Percentiles rank a stretch among this genome's conserved stretches.
phyloP scores from a whole-genome alignment of 441 rosid species.

The Syzygium syzygioides region DNA sequence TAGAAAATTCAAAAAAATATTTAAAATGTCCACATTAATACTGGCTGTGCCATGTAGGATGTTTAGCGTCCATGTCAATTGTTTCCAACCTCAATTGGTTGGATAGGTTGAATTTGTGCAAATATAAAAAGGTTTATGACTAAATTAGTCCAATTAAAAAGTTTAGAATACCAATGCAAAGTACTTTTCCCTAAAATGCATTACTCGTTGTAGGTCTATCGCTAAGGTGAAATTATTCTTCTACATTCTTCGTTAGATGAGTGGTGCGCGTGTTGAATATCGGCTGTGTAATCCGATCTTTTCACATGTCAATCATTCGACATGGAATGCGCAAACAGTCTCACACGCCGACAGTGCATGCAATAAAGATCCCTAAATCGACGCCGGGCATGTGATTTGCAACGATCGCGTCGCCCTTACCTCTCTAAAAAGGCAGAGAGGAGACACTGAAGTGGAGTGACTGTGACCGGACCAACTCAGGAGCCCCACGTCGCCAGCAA shows the following conservation, averaged over 20 bases:
- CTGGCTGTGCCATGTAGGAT: too few species aligned
- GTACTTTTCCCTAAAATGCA: background rate
- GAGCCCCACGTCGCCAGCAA: background rate
- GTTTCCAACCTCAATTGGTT: too few species aligned
- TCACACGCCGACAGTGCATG: background rate
- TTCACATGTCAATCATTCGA: background rate
- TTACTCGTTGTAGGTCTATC: background rate
- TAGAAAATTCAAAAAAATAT: too few species aligned
- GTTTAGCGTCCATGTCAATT: rapidly evolving
- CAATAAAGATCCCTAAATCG: background rate
- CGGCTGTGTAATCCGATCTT: background rate
- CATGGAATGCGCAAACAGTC: background rate
- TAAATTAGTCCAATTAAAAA: too few species aligned
- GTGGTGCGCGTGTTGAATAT: background rate
- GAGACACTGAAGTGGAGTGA: background rate
- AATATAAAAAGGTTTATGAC: too few species aligned
- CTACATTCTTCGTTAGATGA: background rate
- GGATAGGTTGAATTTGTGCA: too few species aligned
- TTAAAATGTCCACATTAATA: too few species aligned
- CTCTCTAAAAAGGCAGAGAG: background rate
- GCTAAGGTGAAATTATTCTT: background rate
- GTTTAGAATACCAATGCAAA: too few species aligned
- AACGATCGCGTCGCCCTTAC: background rate
- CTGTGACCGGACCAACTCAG: background rate
- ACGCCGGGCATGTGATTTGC: background rate